phyloP scores from a whole-genome alignment of 1,284 basidiomycete species.

The Trichosporon ovoides region DNA sequence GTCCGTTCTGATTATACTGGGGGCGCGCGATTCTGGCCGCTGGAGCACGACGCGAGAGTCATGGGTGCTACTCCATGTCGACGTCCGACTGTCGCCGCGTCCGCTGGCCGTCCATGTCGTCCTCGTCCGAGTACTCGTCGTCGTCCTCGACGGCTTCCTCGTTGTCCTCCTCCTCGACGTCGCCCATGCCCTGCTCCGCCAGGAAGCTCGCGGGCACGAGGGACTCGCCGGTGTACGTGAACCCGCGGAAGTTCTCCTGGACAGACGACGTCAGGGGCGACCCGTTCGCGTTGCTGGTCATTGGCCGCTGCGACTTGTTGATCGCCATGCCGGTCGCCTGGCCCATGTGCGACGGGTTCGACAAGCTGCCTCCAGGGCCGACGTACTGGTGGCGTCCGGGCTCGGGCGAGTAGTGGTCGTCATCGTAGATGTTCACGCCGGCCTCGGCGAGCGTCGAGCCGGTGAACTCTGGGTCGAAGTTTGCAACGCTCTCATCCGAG shows the following conservation, averaged over 20 bases:
- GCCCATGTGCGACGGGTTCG: conserved; percentile 32
- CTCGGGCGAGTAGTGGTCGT: conserved; percentile 48
- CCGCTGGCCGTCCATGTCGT: conserved; percentile 39
- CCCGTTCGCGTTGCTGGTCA: conserved; percentile 40
- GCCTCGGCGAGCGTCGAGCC: conserved; percentile 43
- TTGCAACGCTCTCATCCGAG: conserved; percentile 93
- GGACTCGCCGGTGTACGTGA: conserved; percentile 82
- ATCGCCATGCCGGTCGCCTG: conserved; percentile 40
- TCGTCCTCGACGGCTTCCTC: conserved; percentile 42
- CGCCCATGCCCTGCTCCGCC: conserved; percentile 45
- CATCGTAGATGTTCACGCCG: conserved; percentile 58
- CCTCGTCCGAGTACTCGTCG: conserved; percentile 45
- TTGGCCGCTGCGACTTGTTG: conserved; percentile 37
- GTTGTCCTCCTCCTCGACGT: conserved; percentile 36
- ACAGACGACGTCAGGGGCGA: conserved; percentile 78
- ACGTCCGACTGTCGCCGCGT: conserved; percentile 46
- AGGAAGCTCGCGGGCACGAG: conserved; percentile 53
- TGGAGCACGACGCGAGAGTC: neutral
- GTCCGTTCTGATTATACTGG: conserved; percentile 5
- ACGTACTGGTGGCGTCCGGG: conserved; percentile 43
- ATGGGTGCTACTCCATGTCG: conserved; percentile 39
- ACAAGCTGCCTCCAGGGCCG: conserved; percentile 45
- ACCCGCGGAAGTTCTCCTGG: conserved; percentile 89
- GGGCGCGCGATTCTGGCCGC: neutral
- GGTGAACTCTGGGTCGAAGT: conserved; percentile 99